Evolutionary conservation across 768 basidiomycete species (phyloP).

Genomic region (Suillus ampliporus): DNA sequence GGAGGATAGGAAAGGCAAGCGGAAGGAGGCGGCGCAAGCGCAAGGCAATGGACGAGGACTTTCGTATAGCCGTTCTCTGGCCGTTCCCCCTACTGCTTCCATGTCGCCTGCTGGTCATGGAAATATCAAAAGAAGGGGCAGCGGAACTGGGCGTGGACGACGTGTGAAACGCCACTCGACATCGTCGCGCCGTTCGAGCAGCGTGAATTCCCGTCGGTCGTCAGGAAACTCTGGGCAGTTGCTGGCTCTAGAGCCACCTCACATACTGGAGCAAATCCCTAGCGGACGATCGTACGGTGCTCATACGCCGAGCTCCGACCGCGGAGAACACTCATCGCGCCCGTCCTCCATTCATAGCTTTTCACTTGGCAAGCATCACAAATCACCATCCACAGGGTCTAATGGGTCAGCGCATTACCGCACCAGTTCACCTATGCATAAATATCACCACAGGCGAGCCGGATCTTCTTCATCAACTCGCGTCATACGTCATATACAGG

Average conservation of each 20-base stretch:
- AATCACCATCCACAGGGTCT: conserved; percentile 81
- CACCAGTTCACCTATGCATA: conserved; percentile 79
- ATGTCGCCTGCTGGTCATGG: conserved; percentile 39
- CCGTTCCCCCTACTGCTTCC: conserved; percentile 28
- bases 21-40: conserved; percentile 52
- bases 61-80: conserved; percentile 33
- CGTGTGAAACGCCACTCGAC: conserved; percentile 71
- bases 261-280: conserved; percentile 52
- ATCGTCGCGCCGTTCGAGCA: conserved; percentile 88
- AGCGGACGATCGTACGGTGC: conserved; percentile 76
- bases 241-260: conserved; percentile 61
- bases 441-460: conserved; percentile 74
- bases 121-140: conserved; percentile 56
- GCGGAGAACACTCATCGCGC: conserved; percentile 76
- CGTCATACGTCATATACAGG: conserved; percentile 70
- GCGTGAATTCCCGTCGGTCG: conserved; percentile 84
- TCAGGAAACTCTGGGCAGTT: conserved; percentile 56
- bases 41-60: conserved; percentile 28
- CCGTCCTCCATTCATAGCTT: conserved; percentile 89
- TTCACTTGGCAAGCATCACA: conserved; percentile 66
- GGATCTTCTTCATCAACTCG: conserved; percentile 86
- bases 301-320: conserved; percentile 89
- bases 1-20: conserved; percentile 88
- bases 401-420: conserved; percentile 66
- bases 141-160: conserved; percentile 51